Evolutionary conservation across 768 basidiomycete genomes (phyloP).

Genomic region (Agaricus bisporus): DNA sequence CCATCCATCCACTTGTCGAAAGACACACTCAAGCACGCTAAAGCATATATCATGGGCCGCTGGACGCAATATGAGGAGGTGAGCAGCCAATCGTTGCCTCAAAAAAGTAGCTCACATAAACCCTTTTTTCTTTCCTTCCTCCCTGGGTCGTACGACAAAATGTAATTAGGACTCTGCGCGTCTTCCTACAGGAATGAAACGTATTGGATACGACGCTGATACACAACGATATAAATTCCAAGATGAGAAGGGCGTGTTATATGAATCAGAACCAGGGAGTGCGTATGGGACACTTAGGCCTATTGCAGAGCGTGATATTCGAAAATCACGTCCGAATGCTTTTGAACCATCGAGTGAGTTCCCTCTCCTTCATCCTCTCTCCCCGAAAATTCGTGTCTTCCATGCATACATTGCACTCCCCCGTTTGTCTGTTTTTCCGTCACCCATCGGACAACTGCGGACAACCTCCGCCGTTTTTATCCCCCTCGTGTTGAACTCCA

Average conservation of each 20-base stretch:
- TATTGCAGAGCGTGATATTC: slow-evolving; percentile 15
- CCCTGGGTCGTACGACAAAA: background rate
- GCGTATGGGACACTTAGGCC: slow-evolving; percentile 39
- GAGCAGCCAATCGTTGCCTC: slow-evolving; percentile 2
- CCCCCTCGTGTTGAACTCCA: too few species aligned
- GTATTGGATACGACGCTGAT: slow-evolving; percentile 51
- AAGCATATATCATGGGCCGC: slow-evolving; percentile 22
- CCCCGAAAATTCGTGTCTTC: background rate
- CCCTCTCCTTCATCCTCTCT: background rate
- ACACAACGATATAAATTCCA: slow-evolving; percentile 43
- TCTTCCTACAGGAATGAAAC: slow-evolving; percentile 40
- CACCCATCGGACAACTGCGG: too few species aligned
- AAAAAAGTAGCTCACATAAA: too few species aligned
- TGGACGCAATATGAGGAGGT: slow-evolving; percentile 45
- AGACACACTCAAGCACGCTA: background rate
- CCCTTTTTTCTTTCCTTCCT: background rate
- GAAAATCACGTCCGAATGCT: background rate
- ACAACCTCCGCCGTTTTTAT: too few species aligned
- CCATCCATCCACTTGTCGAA: background rate
- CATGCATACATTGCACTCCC: background rate
- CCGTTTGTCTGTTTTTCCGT: too few species aligned
- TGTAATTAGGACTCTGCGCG: slow-evolving; percentile 38
- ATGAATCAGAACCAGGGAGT: slow-evolving; percentile 37
- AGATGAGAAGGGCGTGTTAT: slow-evolving; percentile 37
- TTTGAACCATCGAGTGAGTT: slow-evolving; percentile 1